These are phyloP conservation scores for Orbilia quercus DNA, from an alignment of 2,329 filamentous ascomycete species.

Conservation along the genomic window DNA sequence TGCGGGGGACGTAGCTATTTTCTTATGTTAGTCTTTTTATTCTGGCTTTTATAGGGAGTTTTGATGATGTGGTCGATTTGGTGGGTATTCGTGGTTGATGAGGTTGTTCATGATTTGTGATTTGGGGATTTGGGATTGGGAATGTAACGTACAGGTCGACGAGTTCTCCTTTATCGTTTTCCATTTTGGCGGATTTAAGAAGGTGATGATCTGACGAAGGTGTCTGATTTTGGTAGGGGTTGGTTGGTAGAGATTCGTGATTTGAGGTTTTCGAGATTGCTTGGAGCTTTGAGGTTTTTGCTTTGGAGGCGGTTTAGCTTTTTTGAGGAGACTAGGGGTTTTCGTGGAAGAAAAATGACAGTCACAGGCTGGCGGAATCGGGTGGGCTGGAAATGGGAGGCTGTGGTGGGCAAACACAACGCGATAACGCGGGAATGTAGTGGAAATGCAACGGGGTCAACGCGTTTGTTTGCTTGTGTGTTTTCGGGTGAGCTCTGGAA, in stretches of 20 bases:
- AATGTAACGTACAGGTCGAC: conserved; percentile 86
- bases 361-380: conserved; percentile 42
- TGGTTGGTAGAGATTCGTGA: background rate
- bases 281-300: conserved; percentile 24
- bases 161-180: conserved; percentile 99
- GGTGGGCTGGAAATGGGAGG: background rate
- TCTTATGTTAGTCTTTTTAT: conserved; percentile 51
- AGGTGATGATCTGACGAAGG: background rate
- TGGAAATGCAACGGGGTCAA: background rate
- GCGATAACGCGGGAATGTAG: background rate
- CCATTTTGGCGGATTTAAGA: conserved; percentile 72
- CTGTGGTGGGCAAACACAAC: background rate
- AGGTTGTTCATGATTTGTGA: background rate
- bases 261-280: background rate
- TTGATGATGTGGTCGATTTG: no score
- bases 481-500: no score
- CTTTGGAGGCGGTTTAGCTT: conserved; percentile 12
- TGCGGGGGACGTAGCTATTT: conserved; percentile 92
- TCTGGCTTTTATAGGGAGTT: conserved; percentile 44
- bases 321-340: conserved; percentile 14
- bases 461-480: no score
- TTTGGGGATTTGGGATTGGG: background rate
- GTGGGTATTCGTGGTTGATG: background rate
- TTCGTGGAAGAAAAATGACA: conserved; percentile 32
- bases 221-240: background rate